Evolutionary conservation across 805 yeast genomes (phyloP).

Genomic region (Komagataella phaffii): DNA sequence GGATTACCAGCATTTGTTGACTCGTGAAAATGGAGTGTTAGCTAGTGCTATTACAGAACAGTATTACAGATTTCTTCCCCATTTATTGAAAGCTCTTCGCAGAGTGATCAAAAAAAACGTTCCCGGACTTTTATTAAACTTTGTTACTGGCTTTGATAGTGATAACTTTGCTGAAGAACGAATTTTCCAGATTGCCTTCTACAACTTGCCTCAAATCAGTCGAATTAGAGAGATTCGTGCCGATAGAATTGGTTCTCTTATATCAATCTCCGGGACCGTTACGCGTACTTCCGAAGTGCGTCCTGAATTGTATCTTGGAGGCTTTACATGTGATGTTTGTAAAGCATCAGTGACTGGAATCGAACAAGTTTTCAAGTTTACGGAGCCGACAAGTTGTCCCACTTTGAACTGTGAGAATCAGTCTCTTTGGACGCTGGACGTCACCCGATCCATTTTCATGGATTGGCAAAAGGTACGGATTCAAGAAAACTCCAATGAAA

Average conservation of each 20-base stretch:
- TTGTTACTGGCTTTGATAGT: slow-evolving; percentile 13
- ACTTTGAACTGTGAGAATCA: slow-evolving; percentile 82
- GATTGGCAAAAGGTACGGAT: slow-evolving; percentile 96
- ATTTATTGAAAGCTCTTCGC: slow-evolving; percentile 60
- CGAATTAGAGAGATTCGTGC: slow-evolving; percentile 86
- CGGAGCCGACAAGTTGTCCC: slow-evolving; percentile 90
- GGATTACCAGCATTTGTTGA: slow-evolving; percentile 67
- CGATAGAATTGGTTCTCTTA: slow-evolving; percentile 73
- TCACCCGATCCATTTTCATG: slow-evolving; percentile 72
- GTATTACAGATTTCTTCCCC: slow-evolving; percentile 86
- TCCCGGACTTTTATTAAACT: slow-evolving; percentile 48
- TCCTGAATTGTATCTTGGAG: slow-evolving; percentile 80
- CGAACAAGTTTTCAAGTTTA: slow-evolving; percentile 85
- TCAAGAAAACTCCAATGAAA: slow-evolving; percentile 92
- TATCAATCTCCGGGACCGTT: slow-evolving; percentile 86
- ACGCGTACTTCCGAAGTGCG: slow-evolving; percentile 94
- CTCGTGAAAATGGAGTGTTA: slow-evolving; percentile 72
- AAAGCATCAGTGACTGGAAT: slow-evolving; percentile 75
- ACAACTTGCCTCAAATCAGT: slow-evolving; percentile 68
- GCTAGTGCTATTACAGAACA: slow-evolving; percentile 86
- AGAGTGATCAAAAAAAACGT: slow-evolving; percentile 61
- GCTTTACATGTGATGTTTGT: slow-evolving; percentile 84
- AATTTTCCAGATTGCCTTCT: slow-evolving; percentile 82
- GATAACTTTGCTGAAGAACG: slow-evolving; percentile 41
- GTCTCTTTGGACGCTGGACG: slow-evolving; percentile 71